Conservation (phyloP, 2,329 filamentous ascomycete genomes). For the Aquanectria penicillioides region DNA sequence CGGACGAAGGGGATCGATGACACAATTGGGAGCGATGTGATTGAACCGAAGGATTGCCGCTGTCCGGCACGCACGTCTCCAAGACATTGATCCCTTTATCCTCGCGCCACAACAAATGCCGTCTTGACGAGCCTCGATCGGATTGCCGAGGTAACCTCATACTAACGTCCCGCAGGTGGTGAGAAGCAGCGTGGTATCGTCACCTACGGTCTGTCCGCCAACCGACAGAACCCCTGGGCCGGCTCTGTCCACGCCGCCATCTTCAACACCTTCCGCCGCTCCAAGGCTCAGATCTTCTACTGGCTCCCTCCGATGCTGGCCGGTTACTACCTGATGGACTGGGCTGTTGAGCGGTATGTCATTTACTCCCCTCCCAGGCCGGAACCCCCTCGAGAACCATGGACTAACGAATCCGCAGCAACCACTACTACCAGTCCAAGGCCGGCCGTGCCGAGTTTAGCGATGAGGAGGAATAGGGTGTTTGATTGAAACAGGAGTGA, state of each 20-base stretch:
- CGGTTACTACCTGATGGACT: constrained; percentile 86
- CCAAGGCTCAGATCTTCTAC: constrained; percentile 88
- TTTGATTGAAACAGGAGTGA: constrained; percentile 20
- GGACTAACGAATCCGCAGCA: constrained; percentile 59
- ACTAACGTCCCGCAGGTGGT: constrained; percentile 57
- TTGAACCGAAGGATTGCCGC: constrained; percentile 19
- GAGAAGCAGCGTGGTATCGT: constrained; percentile 71
- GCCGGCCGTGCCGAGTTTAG: constrained; percentile 68
- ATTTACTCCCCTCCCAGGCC: not conserved
- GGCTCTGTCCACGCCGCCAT: constrained; percentile 81
- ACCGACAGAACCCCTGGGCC: constrained; percentile 89
- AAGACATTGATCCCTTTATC: not conserved
- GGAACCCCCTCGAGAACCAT: not conserved
- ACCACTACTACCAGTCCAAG: constrained; percentile 86
- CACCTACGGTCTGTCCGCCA: constrained; percentile 81
- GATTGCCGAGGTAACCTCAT: not conserved
- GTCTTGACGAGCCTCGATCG: not conserved
- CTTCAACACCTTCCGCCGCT: constrained; percentile 95
- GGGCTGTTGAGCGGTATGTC: constrained; percentile 88
- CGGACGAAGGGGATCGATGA: constrained; percentile 37
- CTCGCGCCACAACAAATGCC: not conserved
- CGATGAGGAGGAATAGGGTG: constrained; percentile 56
- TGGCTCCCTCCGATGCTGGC: constrained; percentile 80
- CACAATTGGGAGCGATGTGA: constrained; percentile 25
- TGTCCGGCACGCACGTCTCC: constrained; percentile 16